These are phyloP conservation scores for Alternaria angustiovoidea DNA, from an alignment of 2,329 filamentous ascomycete species.

Conservation along the genomic window DNA sequence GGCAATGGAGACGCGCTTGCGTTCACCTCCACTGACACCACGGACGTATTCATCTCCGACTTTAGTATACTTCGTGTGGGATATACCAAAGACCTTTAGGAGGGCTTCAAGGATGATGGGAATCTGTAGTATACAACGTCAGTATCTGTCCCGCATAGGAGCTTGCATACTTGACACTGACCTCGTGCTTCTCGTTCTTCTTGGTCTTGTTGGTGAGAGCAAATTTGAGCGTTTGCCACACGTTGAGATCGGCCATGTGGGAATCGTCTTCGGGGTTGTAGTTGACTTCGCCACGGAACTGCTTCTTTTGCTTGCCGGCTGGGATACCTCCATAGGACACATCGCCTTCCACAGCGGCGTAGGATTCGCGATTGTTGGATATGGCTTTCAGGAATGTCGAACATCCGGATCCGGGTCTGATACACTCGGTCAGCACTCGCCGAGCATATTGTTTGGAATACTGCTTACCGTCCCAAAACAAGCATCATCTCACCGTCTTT, in stretches of 20 bases:
- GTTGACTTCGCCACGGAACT: slow-evolving; percentile 77
- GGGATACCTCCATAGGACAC: slow-evolving; percentile 76
- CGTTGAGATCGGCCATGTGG: slow-evolving; percentile 76
- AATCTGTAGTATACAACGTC: slow-evolving; percentile 52
- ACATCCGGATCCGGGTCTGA: slow-evolving; percentile 72
- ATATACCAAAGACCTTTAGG: slow-evolving; percentile 80
- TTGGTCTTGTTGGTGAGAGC: slow-evolving; percentile 78
- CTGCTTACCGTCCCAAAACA: slow-evolving; percentile 66
- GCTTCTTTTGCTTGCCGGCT: slow-evolving; percentile 71
- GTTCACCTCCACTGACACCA: slow-evolving; percentile 80
- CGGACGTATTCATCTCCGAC: slow-evolving; percentile 78
- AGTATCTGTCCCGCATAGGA: background rate
- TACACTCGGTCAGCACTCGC: background rate
- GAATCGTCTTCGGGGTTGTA: slow-evolving; percentile 81
- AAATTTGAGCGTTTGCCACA: slow-evolving; percentile 80
- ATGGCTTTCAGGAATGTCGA: slow-evolving; percentile 80
- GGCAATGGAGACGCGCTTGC: slow-evolving; percentile 77
- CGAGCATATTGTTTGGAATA: background rate
- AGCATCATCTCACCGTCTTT: slow-evolving; percentile 76
- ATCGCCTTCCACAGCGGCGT: slow-evolving; percentile 71
- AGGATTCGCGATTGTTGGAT: slow-evolving; percentile 72
- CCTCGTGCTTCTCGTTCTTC: slow-evolving; percentile 67
- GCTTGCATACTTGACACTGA: background rate
- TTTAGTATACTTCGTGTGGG: slow-evolving; percentile 75
- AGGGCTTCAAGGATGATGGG: slow-evolving; percentile 74